Percentiles rank a stretch among this genome's conserved stretches.
phyloP scores from a whole-genome alignment of 371 early-diverging fungal genomes.

The Actinomortierella ambigua region DNA sequence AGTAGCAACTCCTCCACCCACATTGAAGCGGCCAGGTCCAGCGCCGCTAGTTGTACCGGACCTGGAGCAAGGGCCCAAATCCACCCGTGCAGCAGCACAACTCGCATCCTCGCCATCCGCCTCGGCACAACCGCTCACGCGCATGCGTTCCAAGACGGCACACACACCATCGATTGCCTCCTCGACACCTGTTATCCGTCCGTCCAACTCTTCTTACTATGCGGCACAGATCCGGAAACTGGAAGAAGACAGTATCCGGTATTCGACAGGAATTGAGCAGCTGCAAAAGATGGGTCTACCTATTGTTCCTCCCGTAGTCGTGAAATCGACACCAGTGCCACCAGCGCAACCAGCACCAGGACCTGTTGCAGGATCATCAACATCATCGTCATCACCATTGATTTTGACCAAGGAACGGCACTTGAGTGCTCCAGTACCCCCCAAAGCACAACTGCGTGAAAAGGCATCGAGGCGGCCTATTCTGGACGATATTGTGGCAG shows the following conservation, averaged over 20 bases:
- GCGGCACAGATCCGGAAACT: slow-evolving; percentile 37
- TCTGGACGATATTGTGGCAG: slow-evolving; percentile 13
- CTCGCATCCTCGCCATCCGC: slow-evolving; percentile 1
- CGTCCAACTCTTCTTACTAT: slow-evolving; percentile 29
- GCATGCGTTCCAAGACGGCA: slow-evolving; percentile 40
- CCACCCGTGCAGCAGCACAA: not conserved
- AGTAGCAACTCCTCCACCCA: not conserved
- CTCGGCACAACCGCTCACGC: slow-evolving; percentile 5
- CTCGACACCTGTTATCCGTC: slow-evolving; percentile 29
- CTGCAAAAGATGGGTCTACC: slow-evolving; percentile 6
- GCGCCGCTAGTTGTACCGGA: slow-evolving; percentile 8
- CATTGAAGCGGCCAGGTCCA: slow-evolving; percentile 28
- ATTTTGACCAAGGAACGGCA: slow-evolving; percentile 26
- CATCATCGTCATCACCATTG: too few species aligned
- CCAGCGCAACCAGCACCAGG: too few species aligned
- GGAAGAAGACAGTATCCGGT: slow-evolving; percentile 42
- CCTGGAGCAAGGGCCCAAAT: slow-evolving; percentile 11
- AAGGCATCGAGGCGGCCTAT: slow-evolving; percentile 15
- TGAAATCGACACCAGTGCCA: too few species aligned
- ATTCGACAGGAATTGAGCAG: slow-evolving; percentile 28
- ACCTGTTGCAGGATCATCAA: too few species aligned
- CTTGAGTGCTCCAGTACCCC: slow-evolving; percentile 24
- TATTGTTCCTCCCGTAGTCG: too few species aligned
- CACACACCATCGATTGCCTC: slow-evolving; percentile 23
- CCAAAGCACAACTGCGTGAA: slow-evolving; percentile 8